Conservation (phyloP, 179 eudicot genomes). For the Sideroxylon spinosum region DNA sequence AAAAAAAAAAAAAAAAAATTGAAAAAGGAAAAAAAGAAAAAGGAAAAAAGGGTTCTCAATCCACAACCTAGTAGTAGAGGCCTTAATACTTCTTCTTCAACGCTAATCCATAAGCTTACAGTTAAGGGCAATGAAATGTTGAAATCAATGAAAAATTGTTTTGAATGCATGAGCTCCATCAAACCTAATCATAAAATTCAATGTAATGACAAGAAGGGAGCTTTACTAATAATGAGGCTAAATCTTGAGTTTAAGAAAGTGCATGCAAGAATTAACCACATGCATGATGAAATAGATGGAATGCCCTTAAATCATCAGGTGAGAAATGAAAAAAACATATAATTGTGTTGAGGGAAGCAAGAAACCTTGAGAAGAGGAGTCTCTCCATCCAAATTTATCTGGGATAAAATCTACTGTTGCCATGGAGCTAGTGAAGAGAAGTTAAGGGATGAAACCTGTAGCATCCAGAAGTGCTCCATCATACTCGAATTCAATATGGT, state of each 20-base stretch:
- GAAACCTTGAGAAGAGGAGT: conserved; percentile 63
- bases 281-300: neutral
- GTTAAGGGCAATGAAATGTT: neutral
- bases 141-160: neutral
- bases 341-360: conserved; percentile 12
- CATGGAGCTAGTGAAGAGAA: conserved; percentile 81
- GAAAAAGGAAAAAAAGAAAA: too few species aligned
- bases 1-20: too few species aligned
- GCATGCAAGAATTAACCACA: neutral
- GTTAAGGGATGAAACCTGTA: conserved; percentile 58
- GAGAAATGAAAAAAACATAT: neutral
- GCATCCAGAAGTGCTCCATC: conserved; percentile 83
- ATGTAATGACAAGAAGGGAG: neutral
- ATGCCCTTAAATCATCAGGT: neutral
- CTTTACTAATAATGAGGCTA: neutral
- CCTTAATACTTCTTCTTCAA: neutral
- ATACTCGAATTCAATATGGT: conserved; percentile 74
- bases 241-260: neutral
- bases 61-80: neutral
- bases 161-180: neutral
- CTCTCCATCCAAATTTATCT: conserved; percentile 59
- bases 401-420: conserved; percentile 60
- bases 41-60: neutral
- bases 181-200: neutral
- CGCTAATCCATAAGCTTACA: neutral